These are phyloP conservation scores for Cladobotryum mycophilum DNA, from an alignment of 2,329 filamentous ascomycete species.

Conservation along the genomic window DNA sequence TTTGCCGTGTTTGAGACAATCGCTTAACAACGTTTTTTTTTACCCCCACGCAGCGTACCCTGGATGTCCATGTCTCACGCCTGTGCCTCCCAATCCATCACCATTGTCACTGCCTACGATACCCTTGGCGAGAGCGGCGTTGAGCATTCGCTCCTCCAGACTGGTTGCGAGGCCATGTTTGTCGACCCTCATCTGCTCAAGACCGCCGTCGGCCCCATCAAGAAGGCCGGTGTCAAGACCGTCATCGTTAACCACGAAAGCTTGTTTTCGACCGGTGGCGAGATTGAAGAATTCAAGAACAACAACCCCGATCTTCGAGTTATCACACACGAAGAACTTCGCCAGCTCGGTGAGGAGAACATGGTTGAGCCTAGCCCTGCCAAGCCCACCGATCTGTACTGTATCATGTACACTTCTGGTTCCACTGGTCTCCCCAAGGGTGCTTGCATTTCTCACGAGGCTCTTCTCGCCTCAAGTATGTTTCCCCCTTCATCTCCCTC, in stretches of 20 bases:
- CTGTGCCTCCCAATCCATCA: conserved; percentile 75
- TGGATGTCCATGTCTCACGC: conserved; percentile 80
- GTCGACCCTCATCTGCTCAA: conserved; percentile 73
- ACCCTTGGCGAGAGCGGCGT: conserved; percentile 81
- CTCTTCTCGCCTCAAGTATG: conserved; percentile 64
- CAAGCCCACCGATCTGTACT: conserved; percentile 70
- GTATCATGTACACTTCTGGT: conserved; percentile 82
- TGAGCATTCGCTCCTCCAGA: conserved; percentile 79
- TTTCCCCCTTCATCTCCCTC: conserved; percentile 15
- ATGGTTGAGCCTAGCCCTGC: conserved; percentile 66
- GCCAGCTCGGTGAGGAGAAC: conserved; percentile 57
- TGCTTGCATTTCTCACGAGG: conserved; percentile 73
- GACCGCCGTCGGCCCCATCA: conserved; percentile 50
- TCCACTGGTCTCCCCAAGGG: conserved; percentile 88
- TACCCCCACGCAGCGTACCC: conserved; percentile 48
- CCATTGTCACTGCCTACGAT: conserved; percentile 92
- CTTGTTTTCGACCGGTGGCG: conserved; percentile 43
- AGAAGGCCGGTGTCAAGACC: conserved; percentile 49
- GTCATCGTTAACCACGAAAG: conserved; percentile 58
- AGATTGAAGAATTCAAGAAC: conserved; percentile 51
- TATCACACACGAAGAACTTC: conserved; percentile 49
- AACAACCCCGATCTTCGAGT: conserved; percentile 49
- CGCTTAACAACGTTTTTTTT: no score
- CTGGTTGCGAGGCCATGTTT: conserved; percentile 75
- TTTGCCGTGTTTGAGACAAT: background rate